These are phyloP conservation scores for Apiotrichum siamense DNA, from an alignment of 1,284 basidiomycete species.

Conservation along the genomic window DNA sequence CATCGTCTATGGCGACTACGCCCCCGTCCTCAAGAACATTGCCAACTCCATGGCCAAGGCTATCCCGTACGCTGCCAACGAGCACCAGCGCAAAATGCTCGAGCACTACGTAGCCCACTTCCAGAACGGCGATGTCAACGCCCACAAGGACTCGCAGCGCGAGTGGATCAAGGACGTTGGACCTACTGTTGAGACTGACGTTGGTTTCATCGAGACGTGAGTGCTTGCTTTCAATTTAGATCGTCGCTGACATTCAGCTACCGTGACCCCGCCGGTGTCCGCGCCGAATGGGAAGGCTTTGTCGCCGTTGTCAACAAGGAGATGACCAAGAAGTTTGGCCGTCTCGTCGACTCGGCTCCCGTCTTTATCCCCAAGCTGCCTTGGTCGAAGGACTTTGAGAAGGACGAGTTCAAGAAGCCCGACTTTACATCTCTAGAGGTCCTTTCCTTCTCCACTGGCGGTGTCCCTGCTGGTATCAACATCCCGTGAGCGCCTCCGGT, in stretches of 20 bases:
- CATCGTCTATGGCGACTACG: conserved; percentile 15
- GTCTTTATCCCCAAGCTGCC: conserved; percentile 71
- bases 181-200: conserved; percentile 60
- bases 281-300: conserved; percentile 83
- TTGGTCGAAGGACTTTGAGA: conserved; percentile 76
- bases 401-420: conserved; percentile 58
- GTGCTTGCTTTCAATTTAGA: background rate
- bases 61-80: conserved; percentile 64
- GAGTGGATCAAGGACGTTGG: conserved; percentile 80
- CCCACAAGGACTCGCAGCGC: conserved; percentile 66
- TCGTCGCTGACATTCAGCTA: background rate
- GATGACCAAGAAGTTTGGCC: conserved; percentile 71
- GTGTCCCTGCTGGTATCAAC: conserved; percentile 14
- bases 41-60: conserved; percentile 50
- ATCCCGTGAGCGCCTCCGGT: background rate
- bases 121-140: conserved; percentile 65
- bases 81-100: conserved; percentile 65
- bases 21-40: conserved; percentile 4
- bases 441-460: conserved; percentile 15
- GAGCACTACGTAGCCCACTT: conserved; percentile 74
- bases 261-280: conserved; percentile 54
- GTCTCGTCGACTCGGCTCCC: conserved; percentile 64
- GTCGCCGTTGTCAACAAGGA: conserved; percentile 79
- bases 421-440: conserved; percentile 63
- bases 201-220: conserved; percentile 54